phyloP scores from a whole-genome alignment of 768 basidiomycete species.

The Amanita inopinata region DNA sequence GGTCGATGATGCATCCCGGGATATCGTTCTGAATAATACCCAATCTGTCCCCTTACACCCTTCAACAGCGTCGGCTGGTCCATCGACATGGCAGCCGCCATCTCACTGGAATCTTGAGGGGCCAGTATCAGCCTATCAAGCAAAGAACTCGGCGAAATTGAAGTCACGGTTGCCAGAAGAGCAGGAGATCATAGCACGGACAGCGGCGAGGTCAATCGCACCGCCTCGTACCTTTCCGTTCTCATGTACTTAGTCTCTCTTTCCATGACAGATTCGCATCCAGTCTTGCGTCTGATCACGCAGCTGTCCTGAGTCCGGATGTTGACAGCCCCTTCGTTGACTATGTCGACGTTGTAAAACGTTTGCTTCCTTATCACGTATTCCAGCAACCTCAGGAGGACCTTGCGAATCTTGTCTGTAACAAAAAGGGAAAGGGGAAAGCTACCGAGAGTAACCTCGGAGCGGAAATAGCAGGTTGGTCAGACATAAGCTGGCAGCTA shows the following conservation, averaged over 20 bases:
- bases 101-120: slow-evolving; percentile 12
- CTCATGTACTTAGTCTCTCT: slow-evolving; percentile 1
- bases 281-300: slow-evolving; percentile 54
- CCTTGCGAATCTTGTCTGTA: slow-evolving; percentile 22
- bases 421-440: slow-evolving; percentile 56
- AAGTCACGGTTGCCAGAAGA: slow-evolving; percentile 44
- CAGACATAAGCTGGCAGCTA: slow-evolving; percentile 3
- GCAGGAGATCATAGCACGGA: slow-evolving; percentile 33
- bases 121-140: slow-evolving; percentile 8
- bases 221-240: neutral
- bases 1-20: slow-evolving; percentile 12
- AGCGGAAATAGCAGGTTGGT: slow-evolving; percentile 43
- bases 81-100: slow-evolving; percentile 20
- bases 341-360: slow-evolving; percentile 50
- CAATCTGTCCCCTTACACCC: slow-evolving; percentile 16
- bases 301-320: slow-evolving; percentile 50
- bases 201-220: slow-evolving; percentile 40
- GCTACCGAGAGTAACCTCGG: slow-evolving; percentile 33
- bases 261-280: slow-evolving; percentile 36
- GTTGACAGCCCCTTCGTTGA: slow-evolving; percentile 61
- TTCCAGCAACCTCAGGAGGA: slow-evolving; percentile 71
- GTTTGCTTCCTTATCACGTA: slow-evolving; percentile 72
- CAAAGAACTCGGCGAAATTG: slow-evolving; percentile 17
- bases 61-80: slow-evolving; percentile 17
- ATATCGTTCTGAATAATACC: slow-evolving; percentile 15